These are phyloP conservation scores for Cubamyces sp. DNA, from an alignment of 768 basidiomycete genomes.

Conservation along the genomic window DNA sequence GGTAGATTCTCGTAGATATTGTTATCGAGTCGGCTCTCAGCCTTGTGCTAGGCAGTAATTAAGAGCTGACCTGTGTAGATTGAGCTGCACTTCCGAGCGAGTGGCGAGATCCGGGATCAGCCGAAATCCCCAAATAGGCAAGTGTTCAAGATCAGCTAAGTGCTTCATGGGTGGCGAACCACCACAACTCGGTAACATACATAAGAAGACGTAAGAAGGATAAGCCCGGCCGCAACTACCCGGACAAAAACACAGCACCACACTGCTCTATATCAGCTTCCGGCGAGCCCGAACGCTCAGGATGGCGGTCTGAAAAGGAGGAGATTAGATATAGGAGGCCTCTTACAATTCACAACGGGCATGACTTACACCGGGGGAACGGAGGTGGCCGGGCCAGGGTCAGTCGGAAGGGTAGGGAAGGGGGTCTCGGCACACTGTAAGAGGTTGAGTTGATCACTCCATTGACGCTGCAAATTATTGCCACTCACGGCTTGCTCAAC, in stretches of 20 bases:
- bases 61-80: background rate
- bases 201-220: too few species aligned
- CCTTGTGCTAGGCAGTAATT: background rate
- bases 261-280: too few species aligned
- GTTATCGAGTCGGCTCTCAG: background rate
- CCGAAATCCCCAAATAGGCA: slow-evolving; percentile 3
- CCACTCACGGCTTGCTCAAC: slow-evolving; percentile 30
- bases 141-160: background rate
- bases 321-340: too few species aligned
- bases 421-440: slow-evolving; percentile 18
- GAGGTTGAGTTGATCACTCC: background rate
- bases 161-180: too few species aligned
- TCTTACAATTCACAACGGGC: background rate
- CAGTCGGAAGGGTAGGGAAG: slow-evolving; percentile 26
- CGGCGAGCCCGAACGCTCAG: too few species aligned
- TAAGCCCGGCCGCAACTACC: too few species aligned
- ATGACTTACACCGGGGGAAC: slow-evolving; percentile 36
- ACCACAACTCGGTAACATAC: too few species aligned
- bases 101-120: too few species aligned
- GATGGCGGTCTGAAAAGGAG: too few species aligned
- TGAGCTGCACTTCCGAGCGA: background rate
- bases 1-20: too few species aligned
- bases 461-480: background rate
- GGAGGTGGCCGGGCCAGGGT: slow-evolving; percentile 37
- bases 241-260: too few species aligned